Conservation (phyloP, 345 rosid genomes). For the Citrus hindsii region DNA sequence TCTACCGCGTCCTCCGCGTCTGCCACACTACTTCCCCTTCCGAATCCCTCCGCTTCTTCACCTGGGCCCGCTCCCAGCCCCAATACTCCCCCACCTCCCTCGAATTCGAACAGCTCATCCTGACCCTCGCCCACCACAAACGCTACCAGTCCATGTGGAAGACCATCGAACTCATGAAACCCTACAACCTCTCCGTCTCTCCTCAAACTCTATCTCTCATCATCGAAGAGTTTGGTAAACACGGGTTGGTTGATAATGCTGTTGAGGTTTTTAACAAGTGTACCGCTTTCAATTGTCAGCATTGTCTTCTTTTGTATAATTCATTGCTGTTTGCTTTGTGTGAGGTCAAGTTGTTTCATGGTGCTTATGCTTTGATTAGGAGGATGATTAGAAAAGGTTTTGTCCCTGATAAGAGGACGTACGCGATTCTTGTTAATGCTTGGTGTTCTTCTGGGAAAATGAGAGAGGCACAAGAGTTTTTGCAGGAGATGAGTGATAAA, state of each 20-base stretch:
- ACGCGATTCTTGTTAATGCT: slow-evolving; percentile 60
- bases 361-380: slow-evolving; percentile 77
- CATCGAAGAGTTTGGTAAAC: slow-evolving; percentile 72
- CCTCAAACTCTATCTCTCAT: slow-evolving; percentile 58
- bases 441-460: slow-evolving; percentile 87
- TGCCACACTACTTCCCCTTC: slow-evolving; percentile 50
- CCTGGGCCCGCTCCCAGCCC: slow-evolving; percentile 54
- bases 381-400: slow-evolving; percentile 77
- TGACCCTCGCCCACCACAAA: slow-evolving; percentile 51
- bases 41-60: slow-evolving; percentile 82
- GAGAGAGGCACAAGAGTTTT: slow-evolving; percentile 75
- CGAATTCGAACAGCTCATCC: slow-evolving; percentile 68
- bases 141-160: slow-evolving; percentile 84
- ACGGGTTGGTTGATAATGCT: slow-evolving; percentile 72
- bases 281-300: slow-evolving; percentile 47
- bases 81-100: slow-evolving; percentile 62
- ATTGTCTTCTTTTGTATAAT: slow-evolving; percentile 49
- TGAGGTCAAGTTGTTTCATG: slow-evolving; percentile 78
- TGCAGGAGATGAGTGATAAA: slow-evolving; percentile 79
- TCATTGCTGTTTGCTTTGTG: slow-evolving; percentile 77
- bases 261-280: slow-evolving; percentile 79
- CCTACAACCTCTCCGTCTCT: slow-evolving; percentile 45
- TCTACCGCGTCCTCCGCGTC: slow-evolving; percentile 79
- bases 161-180: slow-evolving; percentile 64
- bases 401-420: slow-evolving; percentile 62